Base-by-base conservation (phyloP, 495 filamentous ascomycete genomes). In the Collariella sp. region DNA sequence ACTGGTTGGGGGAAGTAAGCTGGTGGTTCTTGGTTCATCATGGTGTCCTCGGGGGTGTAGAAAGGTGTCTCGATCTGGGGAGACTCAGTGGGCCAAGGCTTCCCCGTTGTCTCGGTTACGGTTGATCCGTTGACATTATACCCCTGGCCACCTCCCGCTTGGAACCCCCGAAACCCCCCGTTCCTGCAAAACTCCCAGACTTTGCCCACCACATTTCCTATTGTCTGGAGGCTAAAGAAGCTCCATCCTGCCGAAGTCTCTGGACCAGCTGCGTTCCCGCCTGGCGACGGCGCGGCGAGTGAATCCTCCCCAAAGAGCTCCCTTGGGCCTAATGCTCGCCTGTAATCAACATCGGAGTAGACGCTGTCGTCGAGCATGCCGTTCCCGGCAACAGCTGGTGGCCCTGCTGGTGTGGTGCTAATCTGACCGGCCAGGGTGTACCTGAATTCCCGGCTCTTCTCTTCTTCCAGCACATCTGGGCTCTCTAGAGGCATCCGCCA, bases 111-210 rank as follows among this genome's bases (percentile, higher is more conserved):
- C 44, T 60, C 47, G 61, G 67, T 46, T 15, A 63, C 44, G 22
- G 61, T 54, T 12, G 66, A 34, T 1, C 62, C 59, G 13, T 57
- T 55, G 10, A 70, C 52, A 9, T 77, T 71, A 61, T 89, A 95
- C 13, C 82, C 85, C 35, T 71, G 74, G 5, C 89, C 90, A 16
- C 86, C 89, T 22, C 88, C 90, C 13, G 89, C 86, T 52, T 91
- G 84, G 69, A 96, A 96, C 0, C 90, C 90, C 44, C 76, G 73
- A 64, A 96, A 91, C 0, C 85, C 79, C 10, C 81, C 79, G 1
- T 75, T 73, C 62, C 76, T 85, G 75, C 89, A 93, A 55, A 94
- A 89, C 62, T 89, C 79, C 74, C 86, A 87, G 9, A 93, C 82
- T 65, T 84, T 91, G 7, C 87, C 87, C 7, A 89, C 83, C 23